Evolutionary conservation across 108 stramenopile genomes (phyloP), one percentile per base, ranked within the genome.

Genomic region (Skeletonema costatum): DNA sequence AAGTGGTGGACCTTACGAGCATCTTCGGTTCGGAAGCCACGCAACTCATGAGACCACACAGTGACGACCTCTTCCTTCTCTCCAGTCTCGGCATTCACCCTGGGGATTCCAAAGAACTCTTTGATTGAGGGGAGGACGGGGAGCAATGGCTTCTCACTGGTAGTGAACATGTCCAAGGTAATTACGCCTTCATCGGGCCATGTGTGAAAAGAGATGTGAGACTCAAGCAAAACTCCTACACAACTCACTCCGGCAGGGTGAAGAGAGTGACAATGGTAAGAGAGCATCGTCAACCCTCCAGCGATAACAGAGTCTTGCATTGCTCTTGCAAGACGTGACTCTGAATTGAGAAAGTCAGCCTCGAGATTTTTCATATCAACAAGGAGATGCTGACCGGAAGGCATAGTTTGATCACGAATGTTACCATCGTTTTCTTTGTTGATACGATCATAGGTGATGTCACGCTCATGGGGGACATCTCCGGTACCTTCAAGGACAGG

Each of bases 171-270:
- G 79, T 96, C 96, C 16, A 96, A 69, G 2, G 91, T 90, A 63
- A 93, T 92, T 63, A 92, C 92, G 29, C 96, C 96, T 64, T 92
- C 92, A 19, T 92, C 91, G 46, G 96, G 96, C 96, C 93, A 94
- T 10, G 96, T 94, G 78, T 96, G 96, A 65, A 93, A 92, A 13
- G 81, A 74, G 77, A 96, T 91, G 73, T 96, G 96, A 66, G 75
- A 76, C 66, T 96, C 93, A 21, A 93, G 66, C 68, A 96, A 72
- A n/a, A 93, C 91, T 5, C 91, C 96, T 29, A 96, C 92, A 71
- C 92, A 93, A 68, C 80, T 81, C 9, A 94, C 93, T 19, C 93
- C 96, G 12, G 86, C 87, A 61, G 93, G 93, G 58, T 84, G 84
- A 30, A 93, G 87, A 11, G 87, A 83, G 78, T 96, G 94, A 69